These are phyloP conservation scores for Physaria fendleri DNA, from an alignment of 345 rosid species.

Conservation along the genomic window DNA sequence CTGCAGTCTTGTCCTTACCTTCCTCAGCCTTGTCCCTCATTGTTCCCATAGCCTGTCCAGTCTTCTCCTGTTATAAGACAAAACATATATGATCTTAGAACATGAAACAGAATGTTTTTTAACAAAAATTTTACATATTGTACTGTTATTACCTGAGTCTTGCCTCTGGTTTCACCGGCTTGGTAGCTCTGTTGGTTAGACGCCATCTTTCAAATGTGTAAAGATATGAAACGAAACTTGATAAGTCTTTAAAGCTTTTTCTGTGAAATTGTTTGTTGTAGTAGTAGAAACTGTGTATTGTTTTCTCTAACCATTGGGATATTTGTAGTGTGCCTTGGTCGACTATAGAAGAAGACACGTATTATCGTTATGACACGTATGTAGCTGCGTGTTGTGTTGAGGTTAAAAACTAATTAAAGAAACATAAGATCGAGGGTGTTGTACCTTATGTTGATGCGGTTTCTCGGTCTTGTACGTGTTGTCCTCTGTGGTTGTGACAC, in stretches of 20 bases:
- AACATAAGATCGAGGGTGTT: neutral
- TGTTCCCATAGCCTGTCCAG: conserved; percentile 30
- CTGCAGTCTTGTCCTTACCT: conserved; percentile 26
- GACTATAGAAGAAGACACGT: conserved; percentile 25
- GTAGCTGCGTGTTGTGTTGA: conserved; percentile 19
- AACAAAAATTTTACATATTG: neutral
- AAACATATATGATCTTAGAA: neutral
- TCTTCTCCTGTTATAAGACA: conserved; percentile 21
- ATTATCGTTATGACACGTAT: conserved; percentile 8
- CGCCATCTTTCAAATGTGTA: conserved; percentile 36
- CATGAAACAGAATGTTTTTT: neutral
- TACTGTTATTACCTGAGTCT: conserved; percentile 37
- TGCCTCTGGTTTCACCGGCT: conserved; percentile 58
- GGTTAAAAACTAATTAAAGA: neutral
- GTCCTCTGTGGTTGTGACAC: conserved; percentile 21
- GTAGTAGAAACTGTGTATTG: conserved; percentile 6
- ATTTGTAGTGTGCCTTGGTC: conserved; percentile 32
- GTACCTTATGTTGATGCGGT: conserved; percentile 9
- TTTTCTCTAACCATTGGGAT: conserved; percentile 10
- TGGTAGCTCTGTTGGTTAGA: conserved; percentile 41
- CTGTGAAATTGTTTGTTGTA: neutral
- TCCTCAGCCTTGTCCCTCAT: conserved; percentile 31
- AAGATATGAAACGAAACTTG: neutral
- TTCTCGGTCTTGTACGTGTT: conserved; percentile 18
- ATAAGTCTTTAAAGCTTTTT: neutral